Evolutionary conservation across 345 rosid genomes (phyloP).

Genomic region (Chamaenerion angustifolium): DNA sequence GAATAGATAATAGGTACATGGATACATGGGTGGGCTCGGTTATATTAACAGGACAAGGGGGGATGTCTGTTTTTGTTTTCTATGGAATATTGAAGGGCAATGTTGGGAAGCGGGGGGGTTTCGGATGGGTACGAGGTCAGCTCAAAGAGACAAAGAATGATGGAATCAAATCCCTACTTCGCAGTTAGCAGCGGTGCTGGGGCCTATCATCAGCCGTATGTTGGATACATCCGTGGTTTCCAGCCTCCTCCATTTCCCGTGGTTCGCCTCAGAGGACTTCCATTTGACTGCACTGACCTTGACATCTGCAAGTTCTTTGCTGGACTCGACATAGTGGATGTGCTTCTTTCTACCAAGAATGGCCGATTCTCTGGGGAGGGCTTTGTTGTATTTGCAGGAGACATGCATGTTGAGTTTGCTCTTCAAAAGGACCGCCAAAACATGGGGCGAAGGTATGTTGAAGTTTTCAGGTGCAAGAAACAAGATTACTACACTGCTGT

Average conservation of each 20-base stretch:
- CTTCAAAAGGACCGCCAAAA: conserved; percentile 71
- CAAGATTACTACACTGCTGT: conserved; percentile 81
- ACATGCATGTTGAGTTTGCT: conserved; percentile 83
- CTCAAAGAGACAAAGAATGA: conserved; percentile 99
- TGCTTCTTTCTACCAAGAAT: conserved; percentile 61
- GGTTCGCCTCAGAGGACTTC: conserved; percentile 89
- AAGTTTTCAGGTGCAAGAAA: conserved; percentile 77
- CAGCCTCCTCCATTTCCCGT: conserved; percentile 62
- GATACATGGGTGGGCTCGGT: conserved; percentile 67
- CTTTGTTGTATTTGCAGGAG: conserved; percentile 57
- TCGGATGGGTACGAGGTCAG: conserved; percentile 95
- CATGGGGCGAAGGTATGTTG: conserved; percentile 85
- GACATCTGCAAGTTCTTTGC: conserved; percentile 91
- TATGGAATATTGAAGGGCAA: conserved; percentile 81
- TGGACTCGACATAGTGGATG: conserved; percentile 82
- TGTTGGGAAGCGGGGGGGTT: conserved; percentile 98
- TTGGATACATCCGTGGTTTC: conserved; percentile 39
- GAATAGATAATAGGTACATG: conserved; percentile 20
- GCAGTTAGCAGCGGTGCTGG: conserved; percentile 70
- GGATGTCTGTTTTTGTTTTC: conserved; percentile 53
- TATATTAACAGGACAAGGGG: conserved; percentile 93
- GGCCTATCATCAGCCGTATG: conserved; percentile 54
- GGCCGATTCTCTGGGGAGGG: conserved; percentile 90
- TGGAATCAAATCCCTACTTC: conserved; percentile 97
- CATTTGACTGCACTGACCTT: conserved; percentile 77